Conservation (phyloP, 192 early-diverging fungal genomes). For the Coemansia sp. region DNA sequence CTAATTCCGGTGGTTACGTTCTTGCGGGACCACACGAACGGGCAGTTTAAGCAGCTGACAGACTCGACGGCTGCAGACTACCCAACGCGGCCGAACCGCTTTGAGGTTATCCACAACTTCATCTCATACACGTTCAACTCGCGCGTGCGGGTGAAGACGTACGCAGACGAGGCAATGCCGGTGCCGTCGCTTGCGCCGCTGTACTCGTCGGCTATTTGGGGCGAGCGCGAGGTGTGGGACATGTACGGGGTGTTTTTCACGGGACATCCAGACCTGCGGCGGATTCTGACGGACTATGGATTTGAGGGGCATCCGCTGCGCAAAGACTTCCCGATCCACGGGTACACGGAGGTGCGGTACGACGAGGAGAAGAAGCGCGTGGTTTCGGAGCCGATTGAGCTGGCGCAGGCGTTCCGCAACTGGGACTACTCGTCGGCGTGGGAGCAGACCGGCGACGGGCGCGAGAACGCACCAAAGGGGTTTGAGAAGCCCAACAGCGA, state of each 20-base stretch:
- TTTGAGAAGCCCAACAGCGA: constrained; percentile 34
- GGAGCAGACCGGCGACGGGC: constrained; percentile 77
- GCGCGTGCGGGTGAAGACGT: constrained; percentile 97
- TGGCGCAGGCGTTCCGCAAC: constrained; percentile 93
- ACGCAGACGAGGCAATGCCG: constrained; percentile 84
- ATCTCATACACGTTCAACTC: constrained; percentile 84
- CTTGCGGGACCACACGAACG: constrained; percentile 87
- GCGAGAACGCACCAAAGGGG: constrained; percentile 50
- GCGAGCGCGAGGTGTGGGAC: constrained; percentile 97
- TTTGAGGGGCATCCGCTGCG: constrained; percentile 94
- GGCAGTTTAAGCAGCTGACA: constrained; percentile 88
- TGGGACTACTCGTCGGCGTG: constrained; percentile 96
- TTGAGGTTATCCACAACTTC: constrained; percentile 96
- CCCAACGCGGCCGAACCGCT: constrained; percentile 88
- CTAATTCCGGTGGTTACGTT: constrained; percentile 81
- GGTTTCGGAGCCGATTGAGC: constrained; percentile 91
- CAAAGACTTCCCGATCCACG: constrained; percentile 98
- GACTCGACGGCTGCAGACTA: constrained; percentile 93
- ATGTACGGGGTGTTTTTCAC: constrained; percentile 98
- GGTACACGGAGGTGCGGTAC: constrained; percentile 98
- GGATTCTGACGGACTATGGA: constrained; percentile 98
- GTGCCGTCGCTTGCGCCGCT: constrained; percentile 84
- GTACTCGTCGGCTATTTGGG: constrained; percentile 91
- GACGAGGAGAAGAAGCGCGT: constrained; percentile 99
- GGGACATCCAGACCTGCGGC: constrained; percentile 91